Evolutionary conservation across 257 asterid genomes (phyloP), one percentile per base, ranked within the genome.

Genomic region (Ajuga chamaepitys): DNA sequence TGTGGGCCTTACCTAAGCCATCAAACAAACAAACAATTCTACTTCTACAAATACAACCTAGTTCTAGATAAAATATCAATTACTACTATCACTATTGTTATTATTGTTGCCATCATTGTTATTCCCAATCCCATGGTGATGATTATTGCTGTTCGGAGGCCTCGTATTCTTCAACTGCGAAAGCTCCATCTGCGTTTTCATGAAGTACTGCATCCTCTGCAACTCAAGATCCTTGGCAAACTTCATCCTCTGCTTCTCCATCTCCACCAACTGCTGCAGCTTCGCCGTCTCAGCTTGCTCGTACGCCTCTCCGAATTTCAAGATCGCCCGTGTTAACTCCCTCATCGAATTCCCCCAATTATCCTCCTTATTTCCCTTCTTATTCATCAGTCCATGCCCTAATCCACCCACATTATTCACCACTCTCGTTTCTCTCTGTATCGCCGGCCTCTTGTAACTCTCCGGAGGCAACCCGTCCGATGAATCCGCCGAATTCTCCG

Each of bases 241-340:
- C 75, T 85, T 83, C 98, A 92, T 92, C 81, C 98, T 89, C 74
- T 86, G 91, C 81, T 89, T 92, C 83, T 88, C 98, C 82, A 87
- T 82, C 78, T 92, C 98, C 75, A 88, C 84, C 84, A 83, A 45
- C 73, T 92, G 98, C 83, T 83, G 81, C 79, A 88, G 66, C 74
- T 88, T 92, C 0, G 83, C 85, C 1, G 80, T 87, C 79, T 92
- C 98, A 0, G 90, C 88, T 59, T 81, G 86, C 78, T 87, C 95
- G 10, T 88, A 92, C 0, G 88, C 90, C 80, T 88, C 98, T 42
- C 95, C 97, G 4, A 92, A 83, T 72, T 77, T 85, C 69, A 85
- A 46, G 37, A 92, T 83, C 1, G 97, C 91, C 61, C 70, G 68
- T 1, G 89, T 81, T 58, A 92, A 58, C 54, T 87, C 95, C 80